A percentile compares a stretch with the other conserved stretches of the same genome.
phyloP scores from a whole-genome alignment of 768 basidiomycete species.

The Boletus fagicola region DNA sequence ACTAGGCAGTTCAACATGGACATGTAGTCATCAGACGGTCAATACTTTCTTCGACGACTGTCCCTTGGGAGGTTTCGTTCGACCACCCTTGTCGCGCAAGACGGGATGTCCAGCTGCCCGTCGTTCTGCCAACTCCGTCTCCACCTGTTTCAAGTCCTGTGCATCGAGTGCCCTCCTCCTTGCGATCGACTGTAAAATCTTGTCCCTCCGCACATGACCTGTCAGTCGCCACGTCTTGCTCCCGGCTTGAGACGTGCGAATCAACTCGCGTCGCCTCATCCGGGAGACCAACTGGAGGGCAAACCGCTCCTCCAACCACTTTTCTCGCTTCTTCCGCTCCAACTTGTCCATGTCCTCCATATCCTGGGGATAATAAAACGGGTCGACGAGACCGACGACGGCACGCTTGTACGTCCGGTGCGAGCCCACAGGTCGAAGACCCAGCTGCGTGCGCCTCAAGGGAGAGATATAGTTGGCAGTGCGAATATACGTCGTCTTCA shows the following conservation, averaged over 20 bases:
- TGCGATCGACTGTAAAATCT: slow-evolving; percentile 52
- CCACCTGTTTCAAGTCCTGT: slow-evolving; percentile 38
- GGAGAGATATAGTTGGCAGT: slow-evolving; percentile 87
- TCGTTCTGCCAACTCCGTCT: slow-evolving; percentile 30
- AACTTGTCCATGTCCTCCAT: slow-evolving; percentile 71
- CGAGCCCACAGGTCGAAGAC: slow-evolving; percentile 32
- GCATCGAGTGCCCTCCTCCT: slow-evolving; percentile 45
- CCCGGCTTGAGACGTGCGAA: slow-evolving; percentile 37
- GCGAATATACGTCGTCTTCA: slow-evolving; percentile 89
- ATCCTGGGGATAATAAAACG: slow-evolving; percentile 89
- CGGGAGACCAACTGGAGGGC: slow-evolving; percentile 37
- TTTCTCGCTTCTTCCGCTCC: slow-evolving; percentile 53
- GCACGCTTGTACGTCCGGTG: slow-evolving; percentile 83
- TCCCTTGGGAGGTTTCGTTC: not conserved
- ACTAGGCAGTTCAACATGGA: not conserved
- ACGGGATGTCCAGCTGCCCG: slow-evolving; percentile 25
- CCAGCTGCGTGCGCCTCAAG: slow-evolving; percentile 31
- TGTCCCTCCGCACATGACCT: slow-evolving; percentile 42
- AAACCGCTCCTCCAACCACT: slow-evolving; percentile 65
- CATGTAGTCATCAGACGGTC: not conserved
- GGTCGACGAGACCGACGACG: slow-evolving; percentile 86
- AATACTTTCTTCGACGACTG: slow-evolving; percentile 10
- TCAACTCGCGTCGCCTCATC: slow-evolving; percentile 32
- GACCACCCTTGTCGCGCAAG: slow-evolving; percentile 20
- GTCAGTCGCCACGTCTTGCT: slow-evolving; percentile 41